Evolutionary conservation across 345 rosid species (phyloP).

Genomic region (Syzygium aqueum): DNA sequence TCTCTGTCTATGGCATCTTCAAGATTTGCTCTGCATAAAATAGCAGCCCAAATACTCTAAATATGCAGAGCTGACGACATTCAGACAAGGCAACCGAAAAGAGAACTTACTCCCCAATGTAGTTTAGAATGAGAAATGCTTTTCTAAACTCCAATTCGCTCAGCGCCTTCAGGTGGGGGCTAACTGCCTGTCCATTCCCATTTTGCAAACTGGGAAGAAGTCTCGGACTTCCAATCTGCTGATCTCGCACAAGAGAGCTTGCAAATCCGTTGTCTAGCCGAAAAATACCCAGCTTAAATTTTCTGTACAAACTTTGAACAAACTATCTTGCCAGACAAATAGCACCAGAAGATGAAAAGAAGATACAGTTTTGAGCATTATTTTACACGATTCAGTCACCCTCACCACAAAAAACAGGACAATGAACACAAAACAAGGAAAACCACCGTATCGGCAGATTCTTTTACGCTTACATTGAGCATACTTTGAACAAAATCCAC

Average conservation of each 20-base stretch:
- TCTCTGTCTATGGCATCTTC: slow-evolving; percentile 23
- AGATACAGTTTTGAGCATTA: neutral
- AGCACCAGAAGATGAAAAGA: neutral
- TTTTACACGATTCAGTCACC: neutral
- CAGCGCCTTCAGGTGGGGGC: slow-evolving; percentile 34
- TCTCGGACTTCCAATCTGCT: neutral
- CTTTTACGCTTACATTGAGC: neutral
- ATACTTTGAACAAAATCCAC: neutral
- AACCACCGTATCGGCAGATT: neutral
- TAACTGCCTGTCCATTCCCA: neutral
- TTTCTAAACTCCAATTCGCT: slow-evolving; percentile 57
- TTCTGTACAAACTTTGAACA: neutral
- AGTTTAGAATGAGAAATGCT: slow-evolving; percentile 49
- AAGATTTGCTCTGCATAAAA: slow-evolving; percentile 18
- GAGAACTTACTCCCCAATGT: slow-evolving; percentile 45
- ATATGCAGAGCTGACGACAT: neutral
- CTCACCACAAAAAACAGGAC: neutral
- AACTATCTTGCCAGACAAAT: neutral
- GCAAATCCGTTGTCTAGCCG: neutral
- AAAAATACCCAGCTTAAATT: neutral
- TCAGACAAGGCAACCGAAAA: neutral
- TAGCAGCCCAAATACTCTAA: neutral
- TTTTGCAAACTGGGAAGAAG: neutral
- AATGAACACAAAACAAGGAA: neutral
- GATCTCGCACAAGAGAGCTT: neutral